These are phyloP conservation scores for Dichotomopilus funicola DNA, from an alignment of 2,329 filamentous ascomycete genomes.

Conservation along the genomic window DNA sequence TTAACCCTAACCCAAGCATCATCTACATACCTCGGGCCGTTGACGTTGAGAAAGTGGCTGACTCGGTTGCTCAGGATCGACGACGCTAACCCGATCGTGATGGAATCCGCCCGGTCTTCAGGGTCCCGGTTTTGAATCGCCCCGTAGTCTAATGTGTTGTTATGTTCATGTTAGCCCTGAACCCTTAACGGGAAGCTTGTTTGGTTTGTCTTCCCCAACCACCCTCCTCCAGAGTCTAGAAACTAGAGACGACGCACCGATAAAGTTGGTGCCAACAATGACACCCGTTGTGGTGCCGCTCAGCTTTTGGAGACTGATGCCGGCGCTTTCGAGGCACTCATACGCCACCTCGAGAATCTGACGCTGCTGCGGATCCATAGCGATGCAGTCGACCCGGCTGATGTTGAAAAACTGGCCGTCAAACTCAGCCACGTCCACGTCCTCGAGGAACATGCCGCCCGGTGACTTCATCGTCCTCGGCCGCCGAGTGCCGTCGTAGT, in stretches of 20 bases:
- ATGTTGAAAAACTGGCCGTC: constrained; percentile 34
- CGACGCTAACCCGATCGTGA: not conserved
- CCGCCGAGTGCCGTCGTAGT: too few species aligned
- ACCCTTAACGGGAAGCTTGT: too few species aligned
- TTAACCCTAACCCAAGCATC: too few species aligned
- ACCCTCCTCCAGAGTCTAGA: not conserved
- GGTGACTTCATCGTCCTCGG: not conserved
- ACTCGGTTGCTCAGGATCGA: not conserved
- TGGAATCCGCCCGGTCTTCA: not conserved
- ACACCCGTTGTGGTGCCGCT: constrained; percentile 12
- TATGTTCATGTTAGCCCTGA: too few species aligned
- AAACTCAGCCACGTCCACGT: constrained; percentile 23
- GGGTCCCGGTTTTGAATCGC: not conserved
- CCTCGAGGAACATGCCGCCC: constrained; percentile 17
- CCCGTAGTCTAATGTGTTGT: not conserved
- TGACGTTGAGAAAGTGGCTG: not conserved
- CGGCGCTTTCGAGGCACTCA: constrained; percentile 31
- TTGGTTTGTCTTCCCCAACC: too few species aligned
- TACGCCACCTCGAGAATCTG: constrained; percentile 31
- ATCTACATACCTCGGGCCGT: not conserved
- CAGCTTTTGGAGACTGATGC: constrained; percentile 22
- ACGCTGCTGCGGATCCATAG: constrained; percentile 30
- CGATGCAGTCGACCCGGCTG: constrained; percentile 27
- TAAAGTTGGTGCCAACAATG: too few species aligned
- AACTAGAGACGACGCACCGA: not conserved